A percentile compares a stretch with the other conserved stretches of the same genome.
phyloP scores from a whole-genome alignment of 2,329 filamentous ascomycete species.

The Alternaria triticina region DNA sequence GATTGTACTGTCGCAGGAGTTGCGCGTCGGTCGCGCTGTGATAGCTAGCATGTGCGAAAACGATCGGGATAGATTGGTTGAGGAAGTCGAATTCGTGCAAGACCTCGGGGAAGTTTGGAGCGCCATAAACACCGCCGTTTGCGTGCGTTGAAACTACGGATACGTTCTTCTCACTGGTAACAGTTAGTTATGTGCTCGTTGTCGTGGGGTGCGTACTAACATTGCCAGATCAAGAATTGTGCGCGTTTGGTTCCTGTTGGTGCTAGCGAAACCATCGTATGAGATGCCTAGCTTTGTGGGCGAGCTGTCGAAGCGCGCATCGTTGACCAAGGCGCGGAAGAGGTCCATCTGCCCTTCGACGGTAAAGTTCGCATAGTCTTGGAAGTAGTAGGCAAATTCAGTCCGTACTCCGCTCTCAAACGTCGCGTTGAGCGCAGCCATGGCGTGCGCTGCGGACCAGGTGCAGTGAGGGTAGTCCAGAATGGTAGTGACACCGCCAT shows the following conservation, averaged over 20 bases:
- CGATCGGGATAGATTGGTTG: slow-evolving; percentile 55
- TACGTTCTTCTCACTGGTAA: slow-evolving; percentile 18
- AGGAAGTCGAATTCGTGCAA: slow-evolving; percentile 36
- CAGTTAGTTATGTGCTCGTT: not conserved
- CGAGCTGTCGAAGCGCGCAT: slow-evolving; percentile 2
- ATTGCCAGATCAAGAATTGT: slow-evolving; percentile 6
- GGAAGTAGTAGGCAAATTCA: slow-evolving; percentile 5
- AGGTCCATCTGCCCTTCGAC: slow-evolving; percentile 1
- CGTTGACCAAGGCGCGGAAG: not conserved
- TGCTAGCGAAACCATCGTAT: slow-evolving; percentile 8
- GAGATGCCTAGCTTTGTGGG: slow-evolving; percentile 5
- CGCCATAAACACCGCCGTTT: slow-evolving; percentile 17
- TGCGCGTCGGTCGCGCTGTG: slow-evolving; percentile 50
- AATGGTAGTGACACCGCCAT: slow-evolving; percentile 60
- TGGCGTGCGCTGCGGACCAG: slow-evolving; percentile 52
- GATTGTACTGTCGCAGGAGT: slow-evolving; percentile 57
- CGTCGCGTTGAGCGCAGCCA: slow-evolving; percentile 56
- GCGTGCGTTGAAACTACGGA: slow-evolving; percentile 53
- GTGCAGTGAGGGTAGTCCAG: slow-evolving; percentile 44
- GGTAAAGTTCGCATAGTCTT: slow-evolving; percentile 9
- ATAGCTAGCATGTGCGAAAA: slow-evolving; percentile 61
- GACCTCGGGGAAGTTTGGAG: slow-evolving; percentile 34
- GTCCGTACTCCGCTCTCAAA: slow-evolving; percentile 52
- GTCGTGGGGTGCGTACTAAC: not conserved
- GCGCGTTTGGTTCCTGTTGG: slow-evolving; percentile 4